Conservation (phyloP, 495 filamentous ascomycete species). For the Parmelia sp. region DNA sequence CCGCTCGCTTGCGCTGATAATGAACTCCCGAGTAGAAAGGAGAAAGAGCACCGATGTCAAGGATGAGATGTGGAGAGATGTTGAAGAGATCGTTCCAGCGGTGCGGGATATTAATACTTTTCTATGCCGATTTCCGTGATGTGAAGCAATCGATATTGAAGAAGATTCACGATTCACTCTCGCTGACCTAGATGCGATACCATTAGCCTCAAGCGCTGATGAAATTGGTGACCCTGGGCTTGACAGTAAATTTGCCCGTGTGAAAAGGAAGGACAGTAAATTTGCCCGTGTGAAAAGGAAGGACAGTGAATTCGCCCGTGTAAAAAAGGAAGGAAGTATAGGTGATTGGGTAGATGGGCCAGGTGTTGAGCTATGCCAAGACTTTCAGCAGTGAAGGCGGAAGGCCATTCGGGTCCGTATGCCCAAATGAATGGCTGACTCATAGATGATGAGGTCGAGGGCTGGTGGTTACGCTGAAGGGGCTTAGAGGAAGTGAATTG, state of each 20-base stretch:
- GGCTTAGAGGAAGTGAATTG: background rate
- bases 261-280: constrained; percentile 3
- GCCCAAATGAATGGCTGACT: background rate
- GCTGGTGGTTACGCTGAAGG: background rate
- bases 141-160: constrained; percentile 12
- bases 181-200: constrained; percentile 14
- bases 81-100: background rate
- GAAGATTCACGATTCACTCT: constrained; percentile 21
- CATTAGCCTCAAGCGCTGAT: constrained; percentile 14
- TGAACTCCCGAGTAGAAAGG: constrained; percentile 6
- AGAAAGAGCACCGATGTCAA: background rate
- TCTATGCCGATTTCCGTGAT: background rate
- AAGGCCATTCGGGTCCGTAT: background rate
- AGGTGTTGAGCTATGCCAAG: background rate
- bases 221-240: constrained; percentile 1
- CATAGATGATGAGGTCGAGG: background rate
- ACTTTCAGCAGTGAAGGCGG: constrained; percentile 2
- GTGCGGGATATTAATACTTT: constrained; percentile 17
- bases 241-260: background rate
- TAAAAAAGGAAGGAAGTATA: background rate
- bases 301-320: background rate
- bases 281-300: background rate
- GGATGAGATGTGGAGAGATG: background rate
- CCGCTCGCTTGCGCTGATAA: constrained; percentile 8
- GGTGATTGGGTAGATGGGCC: background rate